Percentiles rank a stretch among this genome's conserved stretches.
Evolutionary conservation across 768 basidiomycete species (phyloP).

Genomic region (Lentinula sp.): DNA sequence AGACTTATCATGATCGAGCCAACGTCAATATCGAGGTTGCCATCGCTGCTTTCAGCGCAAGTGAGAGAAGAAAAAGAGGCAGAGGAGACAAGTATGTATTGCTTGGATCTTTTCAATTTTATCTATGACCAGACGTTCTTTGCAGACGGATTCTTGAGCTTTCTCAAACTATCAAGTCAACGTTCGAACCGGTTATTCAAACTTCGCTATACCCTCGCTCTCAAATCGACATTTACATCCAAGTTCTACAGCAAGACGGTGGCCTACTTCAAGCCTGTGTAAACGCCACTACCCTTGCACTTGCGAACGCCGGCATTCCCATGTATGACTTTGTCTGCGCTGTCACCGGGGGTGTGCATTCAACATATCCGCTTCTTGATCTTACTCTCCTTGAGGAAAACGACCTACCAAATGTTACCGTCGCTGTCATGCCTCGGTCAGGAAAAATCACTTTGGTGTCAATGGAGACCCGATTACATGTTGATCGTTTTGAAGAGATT

Average conservation of each 20-base stretch:
- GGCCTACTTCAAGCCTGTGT: constrained; percentile 87
- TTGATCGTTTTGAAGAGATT: constrained; percentile 89
- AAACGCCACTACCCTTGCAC: constrained; percentile 90
- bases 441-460: constrained; percentile 81
- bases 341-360: constrained; percentile 82
- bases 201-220: constrained; percentile 88
- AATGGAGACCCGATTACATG: constrained; percentile 92
- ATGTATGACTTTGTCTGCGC: constrained; percentile 89
- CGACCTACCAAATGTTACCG: constrained; percentile 82
- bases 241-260: constrained; percentile 92
- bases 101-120: background rate
- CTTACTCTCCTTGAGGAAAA: constrained; percentile 86
- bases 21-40: constrained; percentile 85
- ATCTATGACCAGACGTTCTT: background rate
- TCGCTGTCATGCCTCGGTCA: constrained; percentile 87
- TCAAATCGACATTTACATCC: constrained; percentile 90
- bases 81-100: constrained; percentile 81
- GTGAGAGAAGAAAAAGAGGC: constrained; percentile 69
- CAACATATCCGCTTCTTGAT: constrained; percentile 77
- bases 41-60: constrained; percentile 82
- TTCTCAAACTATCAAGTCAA: constrained; percentile 81
- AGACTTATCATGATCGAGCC: constrained; percentile 83
- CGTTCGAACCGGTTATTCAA: constrained; percentile 94
- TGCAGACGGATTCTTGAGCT: constrained; percentile 82
- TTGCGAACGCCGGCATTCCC: constrained; percentile 87